Evolutionary conservation across 805 yeast genomes (phyloP), one percentile per base, ranked within the genome.

Genomic region (Candida saitoana): DNA sequence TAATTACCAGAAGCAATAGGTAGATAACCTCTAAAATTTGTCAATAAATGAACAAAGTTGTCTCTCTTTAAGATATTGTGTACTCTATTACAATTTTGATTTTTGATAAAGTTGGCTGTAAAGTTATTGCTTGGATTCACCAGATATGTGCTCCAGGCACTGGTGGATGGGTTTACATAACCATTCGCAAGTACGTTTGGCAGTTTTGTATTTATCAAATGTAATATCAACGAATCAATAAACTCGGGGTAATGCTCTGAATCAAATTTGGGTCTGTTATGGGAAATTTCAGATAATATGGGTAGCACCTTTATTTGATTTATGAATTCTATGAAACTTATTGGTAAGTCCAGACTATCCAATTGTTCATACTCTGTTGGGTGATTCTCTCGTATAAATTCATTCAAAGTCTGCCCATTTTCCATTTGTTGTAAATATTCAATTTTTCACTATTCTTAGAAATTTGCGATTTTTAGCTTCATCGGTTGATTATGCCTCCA

Each of bases 141-240:
- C 4, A 62, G 56, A 1, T 50, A 47, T 27, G 71, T 60, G 35
- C 63, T 63, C 34, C 64, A 48, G 3, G 39, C 43, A 5, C 57
- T 49, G 0, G 63, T 53, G 6, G 62, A 45, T 5, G 70, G 71
- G 36, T 66, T 57, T 3, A 50, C 49, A 45, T 74, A 76, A 0
- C 84, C 85, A 35, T 53, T 50, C 0, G 63, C 47, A 4, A 81
- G 39, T 0, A 64, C 63, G 52, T 77, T 77, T 3, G 55, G 43
- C 2, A 14, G 38, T 29, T 18, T 25, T 4, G 7, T 38, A 30
- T 29, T 31, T n/a, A 39, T 25, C 22, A 39, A 34, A 15, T n/a
- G 24, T 3, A 18, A 8, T 14, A 39, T 5, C 16, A 39, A 39
- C 5, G 27, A 24, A 18, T 39, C 42, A 7, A 39, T 25, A 15